Evolutionary conservation across 208 protist genomes (phyloP).

Genomic region (Trypanosoma mega): DNA sequence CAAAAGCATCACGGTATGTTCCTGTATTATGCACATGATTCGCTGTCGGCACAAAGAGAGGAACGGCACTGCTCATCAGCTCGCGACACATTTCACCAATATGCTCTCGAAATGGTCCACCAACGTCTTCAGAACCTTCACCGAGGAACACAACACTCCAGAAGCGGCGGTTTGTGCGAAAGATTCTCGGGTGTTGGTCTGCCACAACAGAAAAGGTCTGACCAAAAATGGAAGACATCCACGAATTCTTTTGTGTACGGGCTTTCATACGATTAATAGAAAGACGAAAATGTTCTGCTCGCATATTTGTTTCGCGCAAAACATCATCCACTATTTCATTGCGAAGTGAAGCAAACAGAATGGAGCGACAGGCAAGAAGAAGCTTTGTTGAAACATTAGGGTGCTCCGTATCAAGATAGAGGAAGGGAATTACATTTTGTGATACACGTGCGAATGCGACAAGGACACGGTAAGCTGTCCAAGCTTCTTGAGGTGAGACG

Average conservation of each 20-base stretch:
- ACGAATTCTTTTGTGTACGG: constrained; percentile 35
- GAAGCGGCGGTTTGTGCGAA: constrained; percentile 82
- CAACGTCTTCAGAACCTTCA: constrained; percentile 93
- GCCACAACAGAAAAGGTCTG: constrained; percentile 82
- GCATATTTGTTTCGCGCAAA: constrained; percentile 74
- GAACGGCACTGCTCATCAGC: constrained; percentile 78
- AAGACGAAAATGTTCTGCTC: constrained; percentile 72
- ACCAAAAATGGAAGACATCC: constrained; percentile 80
- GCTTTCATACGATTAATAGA: constrained; percentile 84
- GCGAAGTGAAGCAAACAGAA: constrained; percentile 71
- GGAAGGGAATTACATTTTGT: constrained; percentile 71
- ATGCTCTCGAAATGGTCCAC: constrained; percentile 92
- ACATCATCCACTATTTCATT: constrained; percentile 61
- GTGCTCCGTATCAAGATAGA: constrained; percentile 58
- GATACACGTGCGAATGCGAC: constrained; percentile 71
- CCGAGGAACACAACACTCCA: constrained; percentile 91
- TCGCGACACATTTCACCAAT: constrained; percentile 92
- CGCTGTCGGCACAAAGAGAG: constrained; percentile 90
- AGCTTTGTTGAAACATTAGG: constrained; percentile 49
- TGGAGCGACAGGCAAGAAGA: constrained; percentile 55
- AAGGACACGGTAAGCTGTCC: constrained; percentile 59
- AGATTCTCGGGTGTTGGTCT: constrained; percentile 71
- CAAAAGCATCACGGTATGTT: constrained; percentile 82
- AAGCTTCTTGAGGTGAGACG: constrained; percentile 31
- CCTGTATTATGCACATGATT: constrained; percentile 90